Conservation (phyloP, 257 asterid genomes). For the Striga asiatica region DNA sequence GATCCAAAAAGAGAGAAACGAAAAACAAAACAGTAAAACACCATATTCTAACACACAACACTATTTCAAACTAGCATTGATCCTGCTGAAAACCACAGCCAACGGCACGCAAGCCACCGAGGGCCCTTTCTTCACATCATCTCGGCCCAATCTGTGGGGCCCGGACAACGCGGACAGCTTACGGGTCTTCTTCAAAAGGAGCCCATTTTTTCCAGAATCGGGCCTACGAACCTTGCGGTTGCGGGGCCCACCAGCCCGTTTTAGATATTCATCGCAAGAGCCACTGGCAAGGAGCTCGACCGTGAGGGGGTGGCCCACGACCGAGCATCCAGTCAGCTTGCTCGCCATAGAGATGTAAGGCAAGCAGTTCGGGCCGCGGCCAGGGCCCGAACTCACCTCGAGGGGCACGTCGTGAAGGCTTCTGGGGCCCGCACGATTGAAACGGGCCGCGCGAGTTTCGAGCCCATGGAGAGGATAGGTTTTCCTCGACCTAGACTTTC, state of each 20-base stretch:
- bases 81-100: conserved; percentile 57
- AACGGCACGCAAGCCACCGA: conserved; percentile 58
- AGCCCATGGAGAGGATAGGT: too few species aligned
- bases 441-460: too few species aligned
- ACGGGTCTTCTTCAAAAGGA: conserved; percentile 72
- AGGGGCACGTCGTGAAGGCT: conserved; percentile 50
- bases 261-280: too few species aligned
- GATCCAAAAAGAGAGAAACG: too few species aligned
- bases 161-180: conserved; percentile 53
- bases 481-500: too few species aligned
- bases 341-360: conserved; percentile 70
- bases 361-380: conserved; percentile 47
- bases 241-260: too few species aligned
- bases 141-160: too few species aligned
- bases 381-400: conserved; percentile 48
- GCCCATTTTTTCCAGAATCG: too few species aligned
- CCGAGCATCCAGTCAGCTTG: conserved; percentile 52
- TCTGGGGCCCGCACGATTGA: too few species aligned
- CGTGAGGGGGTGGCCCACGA: conserved; percentile 68
- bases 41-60: too few species aligned
- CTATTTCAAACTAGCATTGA: conserved; percentile 47
- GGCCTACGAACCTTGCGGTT: conserved; percentile 24
- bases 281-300: conserved; percentile 26
- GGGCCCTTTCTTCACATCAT: too few species aligned
- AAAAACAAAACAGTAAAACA: too few species aligned